These are phyloP conservation scores for Vinca minor DNA, from an alignment of 257 asterid species.

Conservation along the genomic window DNA sequence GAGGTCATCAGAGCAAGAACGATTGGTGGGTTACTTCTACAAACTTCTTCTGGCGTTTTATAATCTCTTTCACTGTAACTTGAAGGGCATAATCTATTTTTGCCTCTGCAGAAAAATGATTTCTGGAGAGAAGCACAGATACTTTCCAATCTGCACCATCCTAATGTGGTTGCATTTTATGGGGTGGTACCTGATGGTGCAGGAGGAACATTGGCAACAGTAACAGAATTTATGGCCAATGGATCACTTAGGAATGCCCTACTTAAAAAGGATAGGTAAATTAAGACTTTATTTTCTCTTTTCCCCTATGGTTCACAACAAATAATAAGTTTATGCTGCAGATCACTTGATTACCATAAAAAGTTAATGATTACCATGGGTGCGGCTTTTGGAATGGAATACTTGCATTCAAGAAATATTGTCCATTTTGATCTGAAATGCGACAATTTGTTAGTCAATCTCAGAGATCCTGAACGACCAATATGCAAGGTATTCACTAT, in stretches of 20 bases:
- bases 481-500: constrained; percentile 52
- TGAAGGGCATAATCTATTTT: constrained; percentile 4
- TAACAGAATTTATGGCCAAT: constrained; percentile 67
- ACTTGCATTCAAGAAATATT: constrained; percentile 64
- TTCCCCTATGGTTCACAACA: constrained; percentile 4
- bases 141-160: constrained; percentile 68
- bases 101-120: constrained; percentile 43
- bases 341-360: constrained; percentile 47
- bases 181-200: constrained; percentile 84
- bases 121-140: constrained; percentile 76
- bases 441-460: constrained; percentile 61
- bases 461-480: constrained; percentile 62
- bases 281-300: constrained; percentile 12
- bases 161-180: constrained; percentile 72
- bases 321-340: constrained; percentile 22
- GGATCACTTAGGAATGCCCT: constrained; percentile 64
- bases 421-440: constrained; percentile 79
- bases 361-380: constrained; percentile 69
- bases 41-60: constrained; percentile 4
- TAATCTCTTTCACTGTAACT: constrained; percentile 12
- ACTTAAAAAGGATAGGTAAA: constrained; percentile 51
- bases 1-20: constrained; percentile 59
- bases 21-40: constrained; percentile 46
- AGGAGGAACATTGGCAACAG: constrained; percentile 72
- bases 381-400: constrained; percentile 85